Evolutionary conservation across 805 yeast genomes (phyloP), one percentile per base, ranked within the genome.

Genomic region (Cephaloascus albidus): DNA sequence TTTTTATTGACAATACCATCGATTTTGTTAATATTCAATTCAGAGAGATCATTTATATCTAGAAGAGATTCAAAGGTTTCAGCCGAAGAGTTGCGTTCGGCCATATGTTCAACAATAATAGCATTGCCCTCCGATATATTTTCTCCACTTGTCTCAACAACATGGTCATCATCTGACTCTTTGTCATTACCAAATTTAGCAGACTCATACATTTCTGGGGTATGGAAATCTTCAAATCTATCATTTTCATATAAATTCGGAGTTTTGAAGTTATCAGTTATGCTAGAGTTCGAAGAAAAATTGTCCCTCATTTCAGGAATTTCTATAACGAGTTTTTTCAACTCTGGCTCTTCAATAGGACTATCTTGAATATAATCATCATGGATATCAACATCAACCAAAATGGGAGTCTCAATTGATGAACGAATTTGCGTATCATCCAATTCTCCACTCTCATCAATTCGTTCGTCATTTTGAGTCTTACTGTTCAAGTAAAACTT

Each of bases 191-290:
- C 4, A 63, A 46, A 40, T 63, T 67, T 36, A 57, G 55, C n/a
- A 61, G 56, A 38, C 58, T 58, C 43, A 58, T 46, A 14, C 14
- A 32, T 15, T 40, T 30, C 14, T 15, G n/a, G 85, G 33, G 96
- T 90, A 45, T 90, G 63, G 78, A 79, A 90, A 57, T 90, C 94
- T 65, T 85, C 95, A 55, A 89, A 85, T 68, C 81, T 80, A 60
- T 90, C 97, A 50, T 82, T 94, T 57, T 90, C 97, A 55, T 85
- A 97, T 51, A 90, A 71, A 66, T 86, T 89, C 14, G 15, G 18
- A 31, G 33, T 31, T 31, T 31, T 31, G 33, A 16, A 31, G 33
- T 23, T 23, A 8, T 23, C 28, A 23, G 6, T 23, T n/a, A n/a
- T n/a, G 28, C 10, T 8, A 12, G 6, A 6, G 12, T 23, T 23